Conservation (phyloP, 2,329 filamentous ascomycete species). For the Tolypocladium guangdongense region DNA sequence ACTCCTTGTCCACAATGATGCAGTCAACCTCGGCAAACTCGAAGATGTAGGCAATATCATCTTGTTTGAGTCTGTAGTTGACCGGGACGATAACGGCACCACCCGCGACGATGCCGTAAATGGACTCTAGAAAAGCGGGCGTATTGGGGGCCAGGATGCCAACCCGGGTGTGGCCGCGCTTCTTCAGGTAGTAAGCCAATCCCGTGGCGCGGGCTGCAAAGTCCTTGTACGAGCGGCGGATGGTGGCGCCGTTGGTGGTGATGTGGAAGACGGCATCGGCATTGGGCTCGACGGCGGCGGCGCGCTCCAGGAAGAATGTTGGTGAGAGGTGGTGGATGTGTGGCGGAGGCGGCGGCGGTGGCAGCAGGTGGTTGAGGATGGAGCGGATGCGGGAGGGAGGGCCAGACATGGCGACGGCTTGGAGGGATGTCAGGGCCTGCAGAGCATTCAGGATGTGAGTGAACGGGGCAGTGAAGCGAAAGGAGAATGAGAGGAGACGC, state of each 20-base stretch:
- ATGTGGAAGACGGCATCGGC: slow-evolving; percentile 78
- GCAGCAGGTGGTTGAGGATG: slow-evolving; percentile 40
- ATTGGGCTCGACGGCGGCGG: slow-evolving; percentile 78
- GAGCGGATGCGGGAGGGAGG: slow-evolving; percentile 49
- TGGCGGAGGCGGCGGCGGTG: slow-evolving; percentile 30
- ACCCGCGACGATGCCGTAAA: slow-evolving; percentile 77
- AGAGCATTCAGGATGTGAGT: neutral
- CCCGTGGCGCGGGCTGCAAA: slow-evolving; percentile 79
- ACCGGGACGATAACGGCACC: slow-evolving; percentile 64
- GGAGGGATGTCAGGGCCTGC: neutral
- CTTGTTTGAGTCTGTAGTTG: slow-evolving; percentile 58
- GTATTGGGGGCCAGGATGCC: slow-evolving; percentile 89
- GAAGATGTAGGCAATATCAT: slow-evolving; percentile 87
- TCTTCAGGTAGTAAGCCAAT: slow-evolving; percentile 75
- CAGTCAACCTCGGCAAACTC: slow-evolving; percentile 75
- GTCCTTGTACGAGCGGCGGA: slow-evolving; percentile 70
- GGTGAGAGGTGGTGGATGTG: slow-evolving; percentile 75
- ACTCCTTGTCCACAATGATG: slow-evolving; percentile 83
- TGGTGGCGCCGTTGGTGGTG: slow-evolving; percentile 61
- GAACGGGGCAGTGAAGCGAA: neutral
- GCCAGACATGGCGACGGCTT: slow-evolving; percentile 43
- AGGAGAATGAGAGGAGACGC: neutral
- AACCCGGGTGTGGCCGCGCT: slow-evolving; percentile 62
- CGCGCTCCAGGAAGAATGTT: slow-evolving; percentile 76
- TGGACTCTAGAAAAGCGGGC: slow-evolving; percentile 81